These are phyloP conservation scores for Jatropha multifida DNA, from an alignment of 441 rosid species.

Conservation along the genomic window DNA sequence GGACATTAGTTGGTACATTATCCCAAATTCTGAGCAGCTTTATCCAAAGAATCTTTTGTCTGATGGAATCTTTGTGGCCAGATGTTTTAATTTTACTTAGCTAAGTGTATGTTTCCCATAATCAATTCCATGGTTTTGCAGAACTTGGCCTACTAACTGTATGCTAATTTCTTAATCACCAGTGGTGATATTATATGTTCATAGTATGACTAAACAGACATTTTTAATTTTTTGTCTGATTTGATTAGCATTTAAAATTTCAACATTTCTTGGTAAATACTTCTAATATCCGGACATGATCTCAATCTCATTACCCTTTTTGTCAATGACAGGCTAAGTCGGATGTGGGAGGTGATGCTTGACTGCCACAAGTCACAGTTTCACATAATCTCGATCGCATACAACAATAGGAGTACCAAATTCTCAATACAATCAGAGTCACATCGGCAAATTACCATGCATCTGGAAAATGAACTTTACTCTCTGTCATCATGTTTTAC, in stretches of 20 bases:
- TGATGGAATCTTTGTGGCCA: not conserved
- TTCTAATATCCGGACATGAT: not conserved
- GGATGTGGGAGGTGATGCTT: conserved; percentile 97
- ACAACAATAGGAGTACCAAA: conserved; percentile 42
- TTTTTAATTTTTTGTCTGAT: too few species aligned
- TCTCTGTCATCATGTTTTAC: conserved; percentile 59
- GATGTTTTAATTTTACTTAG: too few species aligned
- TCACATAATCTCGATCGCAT: conserved; percentile 51
- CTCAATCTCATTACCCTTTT: not conserved
- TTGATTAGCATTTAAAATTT: not conserved
- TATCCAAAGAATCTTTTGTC: not conserved
- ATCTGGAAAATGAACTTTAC: conserved; percentile 67
- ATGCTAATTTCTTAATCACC: too few species aligned
- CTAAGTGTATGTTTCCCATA: too few species aligned
- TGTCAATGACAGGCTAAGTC: conserved; percentile 58
- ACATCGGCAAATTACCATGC: conserved; percentile 57
- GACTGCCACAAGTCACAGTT: conserved; percentile 86
- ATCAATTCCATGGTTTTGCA: too few species aligned
- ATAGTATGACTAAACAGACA: not conserved
- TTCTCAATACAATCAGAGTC: conserved; percentile 60
- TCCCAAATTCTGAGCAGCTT: not conserved
- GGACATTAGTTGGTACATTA: too few species aligned
- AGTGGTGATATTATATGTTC: too few species aligned
- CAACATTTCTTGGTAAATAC: not conserved
- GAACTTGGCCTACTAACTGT: too few species aligned